Conservation (phyloP, 2,329 filamentous ascomycete genomes). For the Alternaria triticina region DNA sequence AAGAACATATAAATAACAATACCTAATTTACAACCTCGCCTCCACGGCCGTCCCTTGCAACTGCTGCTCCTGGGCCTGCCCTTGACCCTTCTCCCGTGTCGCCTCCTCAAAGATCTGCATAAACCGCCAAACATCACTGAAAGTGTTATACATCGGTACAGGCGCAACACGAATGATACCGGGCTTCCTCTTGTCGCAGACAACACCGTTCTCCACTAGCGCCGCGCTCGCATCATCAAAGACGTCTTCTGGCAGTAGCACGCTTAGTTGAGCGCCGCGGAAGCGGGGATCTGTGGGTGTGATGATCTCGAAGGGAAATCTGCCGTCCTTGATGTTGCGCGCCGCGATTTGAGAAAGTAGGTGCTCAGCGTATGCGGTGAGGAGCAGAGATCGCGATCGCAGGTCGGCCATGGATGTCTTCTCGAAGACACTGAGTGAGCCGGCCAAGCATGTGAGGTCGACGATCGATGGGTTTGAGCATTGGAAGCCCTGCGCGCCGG, state of each 20-base stretch:
- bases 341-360: constrained; percentile 31
- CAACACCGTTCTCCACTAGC: constrained; percentile 72
- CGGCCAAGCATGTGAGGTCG: constrained; percentile 77
- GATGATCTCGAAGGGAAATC: constrained; percentile 58
- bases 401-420: constrained; percentile 72
- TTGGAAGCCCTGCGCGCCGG: constrained; percentile 81
- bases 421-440: constrained; percentile 74
- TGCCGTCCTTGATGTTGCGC: constrained; percentile 26
- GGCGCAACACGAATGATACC: constrained; percentile 86
- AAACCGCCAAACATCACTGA: constrained; percentile 66
- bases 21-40: constrained; percentile 12
- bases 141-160: constrained; percentile 82
- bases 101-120: constrained; percentile 58
- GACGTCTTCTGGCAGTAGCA: constrained; percentile 70
- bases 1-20: not conserved
- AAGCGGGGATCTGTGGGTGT: constrained; percentile 71
- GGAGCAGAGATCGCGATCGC: constrained; percentile 70
- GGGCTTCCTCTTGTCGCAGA: constrained; percentile 83
- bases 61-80: constrained; percentile 9
- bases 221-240: constrained; percentile 69
- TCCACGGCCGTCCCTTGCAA: constrained; percentile 8
- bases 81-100: constrained; percentile 15
- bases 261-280: constrained; percentile 80
- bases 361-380: constrained; percentile 70
- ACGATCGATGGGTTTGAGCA: constrained; percentile 82